phyloP scores from a whole-genome alignment of 495 filamentous ascomycete species.

The Aspergillus bertholletiae region DNA sequence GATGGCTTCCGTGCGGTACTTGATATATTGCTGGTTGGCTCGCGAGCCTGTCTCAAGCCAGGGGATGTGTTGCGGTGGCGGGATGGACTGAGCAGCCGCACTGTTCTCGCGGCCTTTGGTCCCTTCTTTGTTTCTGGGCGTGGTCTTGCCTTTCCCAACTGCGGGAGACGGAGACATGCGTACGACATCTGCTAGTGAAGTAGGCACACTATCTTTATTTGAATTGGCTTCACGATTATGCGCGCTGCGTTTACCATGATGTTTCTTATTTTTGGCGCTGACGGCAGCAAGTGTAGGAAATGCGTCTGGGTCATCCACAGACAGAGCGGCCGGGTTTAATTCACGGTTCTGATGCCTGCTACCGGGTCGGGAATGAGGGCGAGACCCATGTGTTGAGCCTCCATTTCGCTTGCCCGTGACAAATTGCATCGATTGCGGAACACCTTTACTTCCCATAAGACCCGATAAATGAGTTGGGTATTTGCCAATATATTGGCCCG shows the following conservation, averaged over 20 bases:
- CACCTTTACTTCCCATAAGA: conserved; percentile 22
- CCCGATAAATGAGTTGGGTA: conserved; percentile 34
- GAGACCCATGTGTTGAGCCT: conserved; percentile 39
- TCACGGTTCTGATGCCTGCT: conserved; percentile 80
- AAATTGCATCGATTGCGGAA: conserved; percentile 26
- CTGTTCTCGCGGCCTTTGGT: conserved; percentile 69
- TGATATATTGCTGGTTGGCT: conserved; percentile 90
- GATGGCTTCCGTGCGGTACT: conserved; percentile 89
- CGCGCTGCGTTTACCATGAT: conserved; percentile 83
- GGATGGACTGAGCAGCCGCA: conserved; percentile 75
- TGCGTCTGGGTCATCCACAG: conserved; percentile 90
- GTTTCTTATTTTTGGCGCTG: conserved; percentile 78
- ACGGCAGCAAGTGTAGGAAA: conserved; percentile 91
- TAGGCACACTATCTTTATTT: conserved; percentile 65
- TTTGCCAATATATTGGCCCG: conserved; percentile 41
- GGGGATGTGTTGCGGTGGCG: conserved; percentile 84
- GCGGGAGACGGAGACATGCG: conserved; percentile 84
- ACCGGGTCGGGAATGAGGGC: conserved; percentile 76
- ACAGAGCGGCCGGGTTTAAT: conserved; percentile 62
- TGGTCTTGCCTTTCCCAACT: conserved; percentile 46
- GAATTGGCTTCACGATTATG: conserved; percentile 52
- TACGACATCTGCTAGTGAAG: conserved; percentile 90
- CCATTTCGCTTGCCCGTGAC: conserved; percentile 51
- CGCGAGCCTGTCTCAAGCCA: conserved; percentile 95
- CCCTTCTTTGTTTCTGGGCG: conserved; percentile 41